Evolutionary conservation across 163 green algal species (phyloP), one percentile per base, ranked within the genome.

Genomic region (Dunaliella salina): DNA sequence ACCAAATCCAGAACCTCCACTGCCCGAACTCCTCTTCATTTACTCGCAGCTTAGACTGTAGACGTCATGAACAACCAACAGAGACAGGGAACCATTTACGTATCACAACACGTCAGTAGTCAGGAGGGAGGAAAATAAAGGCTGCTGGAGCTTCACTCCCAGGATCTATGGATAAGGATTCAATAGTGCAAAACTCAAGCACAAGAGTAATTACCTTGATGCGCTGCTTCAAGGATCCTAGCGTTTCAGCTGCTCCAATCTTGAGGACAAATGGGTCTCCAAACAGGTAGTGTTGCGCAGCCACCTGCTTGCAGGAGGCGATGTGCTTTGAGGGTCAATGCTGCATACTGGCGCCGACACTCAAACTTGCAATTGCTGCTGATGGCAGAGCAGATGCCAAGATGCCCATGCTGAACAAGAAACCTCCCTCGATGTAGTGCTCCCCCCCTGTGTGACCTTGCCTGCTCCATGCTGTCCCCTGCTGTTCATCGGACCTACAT

Each of bases 221-320:
- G 18, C 93, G 88, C 4, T 81, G 80, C 78, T 91, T 91, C 5
- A 98, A 33, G 17, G 94, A 69, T 8, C 79, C 92, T 46, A 98
- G 80, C 0, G 95, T 98, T 85, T 99, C 96, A 26, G 85, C 84
- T 26, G 90, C 84, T 0, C 75, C 84, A 1, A 98, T 83, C 15
- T 88, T 85, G 63, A 99, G 84, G 63, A 98, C 86, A 86, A 99
- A 96, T 0, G 96, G 97, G 69, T 99, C 95, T 0, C 94, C 93
- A 89, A 98, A 98, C 35, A 90, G 90, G 89, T 83, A 25, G 78
- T 15, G 83, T 80, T 80, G 82, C 45, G 15, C 78, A 20, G 90
- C 78, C 85, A 86, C 82, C 17, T 57, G 20, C n/a, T 4, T 11
- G 35, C 81, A 32, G 29, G 30, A 35, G 11, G 46, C 80, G 84